Percentiles rank a stretch among this genome's conserved stretches.
Conservation (phyloP, 1,139 yeast species). For the Saccharomycopsis crataegensis region DNA sequence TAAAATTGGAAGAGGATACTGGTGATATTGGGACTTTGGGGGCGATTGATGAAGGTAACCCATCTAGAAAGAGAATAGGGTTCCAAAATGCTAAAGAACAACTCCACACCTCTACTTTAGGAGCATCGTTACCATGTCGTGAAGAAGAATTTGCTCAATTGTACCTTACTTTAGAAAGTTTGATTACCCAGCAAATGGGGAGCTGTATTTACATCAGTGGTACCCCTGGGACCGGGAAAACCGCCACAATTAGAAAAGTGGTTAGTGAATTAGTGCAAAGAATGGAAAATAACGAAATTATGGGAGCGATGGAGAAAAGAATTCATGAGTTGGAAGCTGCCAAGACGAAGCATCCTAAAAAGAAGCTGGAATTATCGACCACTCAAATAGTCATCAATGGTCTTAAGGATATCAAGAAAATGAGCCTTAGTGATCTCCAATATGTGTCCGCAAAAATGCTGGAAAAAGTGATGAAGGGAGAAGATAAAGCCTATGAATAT, state of each 20-base stretch:
- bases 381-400: background rate
- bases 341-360: background rate
- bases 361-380: background rate
- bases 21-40: constrained; percentile 20
- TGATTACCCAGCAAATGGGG: constrained; percentile 68
- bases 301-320: background rate
- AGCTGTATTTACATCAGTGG: constrained; percentile 89
- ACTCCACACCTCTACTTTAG: constrained; percentile 57
- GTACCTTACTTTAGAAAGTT: constrained; percentile 64
- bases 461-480: background rate
- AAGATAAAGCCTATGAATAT: constrained; percentile 9
- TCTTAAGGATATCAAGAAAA: background rate
- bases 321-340: background rate
- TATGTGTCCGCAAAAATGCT: background rate
- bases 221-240: constrained; percentile 97
- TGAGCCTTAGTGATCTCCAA: constrained; percentile 29
- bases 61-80: constrained; percentile 20
- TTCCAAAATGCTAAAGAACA: constrained; percentile 50
- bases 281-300: background rate
- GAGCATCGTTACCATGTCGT: constrained; percentile 74
- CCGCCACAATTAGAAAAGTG: constrained; percentile 88
- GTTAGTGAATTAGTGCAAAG: constrained; percentile 48
- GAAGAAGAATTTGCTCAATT: constrained; percentile 78
- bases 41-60: constrained; percentile 3
- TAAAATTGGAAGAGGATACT: constrained; percentile 21